Evolutionary conservation across 2,329 filamentous ascomycete genomes (phyloP), one percentile per base, ranked within the genome.

Genomic region (Cordyceps cateniannulata): DNA sequence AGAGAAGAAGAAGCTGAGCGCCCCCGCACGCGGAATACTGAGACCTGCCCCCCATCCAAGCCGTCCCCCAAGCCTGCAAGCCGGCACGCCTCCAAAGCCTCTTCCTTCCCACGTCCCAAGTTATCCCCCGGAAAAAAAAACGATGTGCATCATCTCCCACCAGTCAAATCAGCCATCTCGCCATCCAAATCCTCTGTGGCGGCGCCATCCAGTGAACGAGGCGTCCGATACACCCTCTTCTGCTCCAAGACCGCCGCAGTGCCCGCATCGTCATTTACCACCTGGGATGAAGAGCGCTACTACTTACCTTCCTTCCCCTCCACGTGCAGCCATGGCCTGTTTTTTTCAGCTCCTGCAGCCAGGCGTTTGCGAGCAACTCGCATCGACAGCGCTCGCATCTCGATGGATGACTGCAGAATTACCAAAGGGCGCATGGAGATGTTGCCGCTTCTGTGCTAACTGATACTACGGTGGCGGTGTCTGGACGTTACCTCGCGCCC

Each of bases 371-470:
- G 38, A 56, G 18, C 18, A 40, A 16, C 20, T 22, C 20, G 20
- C 16, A 5, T 32, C 27, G 12, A 35, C 56, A 35, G 32, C 7
- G 10, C 14, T 35, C 10, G 32, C 10, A 51, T 59, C 56, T 32
- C 47, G 47, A 45, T 59, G 48, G n/a, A 45, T 59, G 56, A 45
- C 38, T 52, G 16, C 16, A 22, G 12, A n/a, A 50, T 59, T 51
- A 51, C 56, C 14, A 38, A 22, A 4, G 22, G n/a, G 9, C 18
- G 32, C 52, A 55, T 32, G 25, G 51, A 18, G 4, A 32, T 45
- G 22, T 35, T n/a, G 25, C 8, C 20, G 32, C n/a, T 12, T 40
- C 29, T n/a, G 16, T 53, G 22, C 29, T 27, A 8, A 8, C 16
- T 18, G 7, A n/a, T 25, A 9, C 20, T 14, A 25, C 50, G 32